Conservation (phyloP, 2,329 filamentous ascomycete genomes). For the Pseudocercospora crystallina region DNA sequence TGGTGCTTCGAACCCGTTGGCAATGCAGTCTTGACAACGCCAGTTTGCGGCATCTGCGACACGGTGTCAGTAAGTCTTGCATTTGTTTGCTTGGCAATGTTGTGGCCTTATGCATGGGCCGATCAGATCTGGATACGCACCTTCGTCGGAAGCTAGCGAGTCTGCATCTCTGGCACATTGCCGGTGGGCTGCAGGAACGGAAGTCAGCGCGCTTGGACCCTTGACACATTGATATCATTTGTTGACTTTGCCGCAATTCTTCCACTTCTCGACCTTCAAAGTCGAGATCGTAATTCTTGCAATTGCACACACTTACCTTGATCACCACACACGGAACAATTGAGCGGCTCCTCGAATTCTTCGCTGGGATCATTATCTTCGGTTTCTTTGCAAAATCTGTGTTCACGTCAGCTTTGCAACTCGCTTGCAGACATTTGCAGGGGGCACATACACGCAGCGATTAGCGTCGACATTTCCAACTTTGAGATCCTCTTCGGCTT, state of each 20-base stretch:
- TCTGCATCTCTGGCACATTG: conserved; percentile 79
- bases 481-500: conserved; percentile 57
- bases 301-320: conserved; percentile 64
- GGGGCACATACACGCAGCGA: conserved; percentile 62
- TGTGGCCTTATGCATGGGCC: conserved; percentile 10
- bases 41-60: conserved; percentile 56
- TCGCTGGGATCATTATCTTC: conserved; percentile 80
- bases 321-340: conserved; percentile 75
- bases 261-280: conserved; percentile 23
- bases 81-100: conserved; percentile 16
- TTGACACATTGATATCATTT: conserved; percentile 30
- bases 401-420: background rate
- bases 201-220: conserved; percentile 45
- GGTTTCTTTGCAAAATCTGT: conserved; percentile 77
- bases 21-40: conserved; percentile 61
- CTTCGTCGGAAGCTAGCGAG: conserved; percentile 60
- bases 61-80: conserved; percentile 26
- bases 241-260: conserved; percentile 27
- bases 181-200: conserved; percentile 71
- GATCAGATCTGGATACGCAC: conserved; percentile 50
- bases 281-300: conserved; percentile 10
- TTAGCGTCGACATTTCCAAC: conserved; percentile 54
- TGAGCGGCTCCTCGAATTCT: conserved; percentile 76
- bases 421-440: background rate
- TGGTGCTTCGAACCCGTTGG: conserved; percentile 44